Percentiles rank a stretch among this genome's conserved stretches.
Conservation (phyloP, 306 rosid species). For the Vicia villosa region DNA sequence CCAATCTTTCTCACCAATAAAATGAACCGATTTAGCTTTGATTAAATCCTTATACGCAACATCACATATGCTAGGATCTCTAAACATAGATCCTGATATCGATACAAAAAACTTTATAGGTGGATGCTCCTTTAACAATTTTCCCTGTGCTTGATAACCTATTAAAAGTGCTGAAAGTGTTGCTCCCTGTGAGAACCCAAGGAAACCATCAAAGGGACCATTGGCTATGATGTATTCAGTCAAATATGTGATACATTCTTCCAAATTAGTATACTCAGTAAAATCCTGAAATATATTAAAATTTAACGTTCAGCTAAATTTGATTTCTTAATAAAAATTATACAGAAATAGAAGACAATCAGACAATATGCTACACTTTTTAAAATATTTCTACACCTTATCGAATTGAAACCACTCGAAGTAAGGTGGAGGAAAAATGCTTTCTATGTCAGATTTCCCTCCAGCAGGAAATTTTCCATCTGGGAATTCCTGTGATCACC, state of each 20-base stretch:
- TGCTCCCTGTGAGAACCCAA: slow-evolving; percentile 85
- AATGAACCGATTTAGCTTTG: slow-evolving; percentile 74
- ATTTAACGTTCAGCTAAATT: slow-evolving; percentile 6
- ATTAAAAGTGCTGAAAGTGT: slow-evolving; percentile 70
- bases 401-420: slow-evolving; percentile 89
- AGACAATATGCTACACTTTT: too few species aligned
- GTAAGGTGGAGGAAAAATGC: slow-evolving; percentile 82
- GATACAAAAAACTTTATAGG: slow-evolving; percentile 67
- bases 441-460: slow-evolving; percentile 90
- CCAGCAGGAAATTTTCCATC: slow-evolving; percentile 75
- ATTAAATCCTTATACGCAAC: slow-evolving; percentile 70
- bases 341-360: too few species aligned
- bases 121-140: slow-evolving; percentile 77
- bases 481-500: slow-evolving; percentile 57
- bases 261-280: slow-evolving; percentile 76
- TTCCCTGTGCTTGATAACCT: slow-evolving; percentile 90
- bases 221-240: slow-evolving; percentile 74
- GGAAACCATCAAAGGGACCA: slow-evolving; percentile 86
- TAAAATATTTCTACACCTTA: slow-evolving; percentile 56
- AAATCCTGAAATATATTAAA: slow-evolving; percentile 55
- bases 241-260: slow-evolving; percentile 68
- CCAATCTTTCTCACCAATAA: slow-evolving; percentile 90
- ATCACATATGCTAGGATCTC: slow-evolving; percentile 77
- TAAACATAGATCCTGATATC: slow-evolving; percentile 77
- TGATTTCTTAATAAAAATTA: not conserved